Conservation (phyloP, 2,329 filamentous ascomycete genomes). For the Hyphodiscus sp. region DNA sequence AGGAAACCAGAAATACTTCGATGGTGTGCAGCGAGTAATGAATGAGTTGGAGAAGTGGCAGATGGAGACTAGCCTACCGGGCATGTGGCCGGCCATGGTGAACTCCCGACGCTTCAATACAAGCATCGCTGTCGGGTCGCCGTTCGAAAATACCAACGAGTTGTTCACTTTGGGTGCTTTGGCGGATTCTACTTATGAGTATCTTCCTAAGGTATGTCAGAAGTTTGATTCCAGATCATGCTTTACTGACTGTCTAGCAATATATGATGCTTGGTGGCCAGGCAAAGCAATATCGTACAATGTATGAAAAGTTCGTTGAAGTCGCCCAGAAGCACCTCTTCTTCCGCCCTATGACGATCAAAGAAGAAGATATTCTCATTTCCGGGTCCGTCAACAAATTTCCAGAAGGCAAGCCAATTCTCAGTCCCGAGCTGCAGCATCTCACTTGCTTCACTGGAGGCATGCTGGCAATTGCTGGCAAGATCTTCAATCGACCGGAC, state of each 20-base stretch:
- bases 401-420: conserved; percentile 40
- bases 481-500: conserved; percentile 47
- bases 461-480: conserved; percentile 62
- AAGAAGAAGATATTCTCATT: conserved; percentile 37
- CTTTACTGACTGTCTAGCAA: conserved; percentile 27
- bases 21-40: conserved; percentile 52
- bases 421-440: conserved; percentile 46
- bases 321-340: conserved; percentile 41
- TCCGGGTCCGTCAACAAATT: conserved; percentile 39
- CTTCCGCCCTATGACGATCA: conserved; percentile 38
- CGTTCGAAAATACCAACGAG: conserved; percentile 50
- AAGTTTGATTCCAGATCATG: conserved; percentile 35
- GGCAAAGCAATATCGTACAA: conserved; percentile 18
- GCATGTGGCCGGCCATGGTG: conserved; percentile 55
- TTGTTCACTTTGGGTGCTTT: conserved; percentile 50
- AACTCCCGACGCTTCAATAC: conserved; percentile 37
- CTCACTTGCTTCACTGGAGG: conserved; percentile 68
- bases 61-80: conserved; percentile 48
- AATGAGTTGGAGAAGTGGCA: conserved; percentile 52
- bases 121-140: conserved; percentile 26
- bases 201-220: conserved; percentile 59
- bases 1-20: conserved; percentile 54
- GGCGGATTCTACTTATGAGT: conserved; percentile 56
- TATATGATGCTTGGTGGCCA: conserved; percentile 26
- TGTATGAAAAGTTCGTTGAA: conserved; percentile 41